These are phyloP conservation scores for Carex parvula DNA, from an alignment of 176 grass and related monocot species.

Conservation along the genomic window DNA sequence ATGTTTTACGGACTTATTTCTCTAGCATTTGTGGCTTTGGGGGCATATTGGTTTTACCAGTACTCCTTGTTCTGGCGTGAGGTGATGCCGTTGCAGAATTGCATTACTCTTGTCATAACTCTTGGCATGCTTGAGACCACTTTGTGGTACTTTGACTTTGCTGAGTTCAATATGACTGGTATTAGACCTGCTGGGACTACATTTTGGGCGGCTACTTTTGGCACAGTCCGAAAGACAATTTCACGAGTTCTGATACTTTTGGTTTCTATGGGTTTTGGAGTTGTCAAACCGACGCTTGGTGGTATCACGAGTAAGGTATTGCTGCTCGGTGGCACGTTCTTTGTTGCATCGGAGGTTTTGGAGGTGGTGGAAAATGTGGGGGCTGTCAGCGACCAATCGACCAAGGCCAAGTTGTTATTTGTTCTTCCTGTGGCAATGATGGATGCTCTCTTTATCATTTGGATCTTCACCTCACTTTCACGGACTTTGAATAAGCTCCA, in stretches of 20 bases:
- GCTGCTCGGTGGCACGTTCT: slow-evolving; percentile 45
- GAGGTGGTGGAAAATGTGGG: slow-evolving; percentile 66
- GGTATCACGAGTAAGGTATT: slow-evolving; percentile 44
- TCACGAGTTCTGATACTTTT: slow-evolving; percentile 56
- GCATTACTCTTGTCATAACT: slow-evolving; percentile 56
- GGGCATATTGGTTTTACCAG: slow-evolving; percentile 55
- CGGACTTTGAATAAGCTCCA: slow-evolving; percentile 60
- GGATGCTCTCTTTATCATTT: slow-evolving; percentile 65
- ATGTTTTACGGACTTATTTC: slow-evolving; percentile 69
- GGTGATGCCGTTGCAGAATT: slow-evolving; percentile 62
- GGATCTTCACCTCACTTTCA: slow-evolving; percentile 60
- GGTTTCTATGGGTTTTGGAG: slow-evolving; percentile 67
- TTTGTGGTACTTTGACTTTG: slow-evolving; percentile 68
- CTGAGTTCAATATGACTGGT: slow-evolving; percentile 48
- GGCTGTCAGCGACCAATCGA: slow-evolving; percentile 57
- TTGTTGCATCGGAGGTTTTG: slow-evolving; percentile 47
- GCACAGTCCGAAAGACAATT: slow-evolving; percentile 38
- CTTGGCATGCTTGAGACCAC: slow-evolving; percentile 73
- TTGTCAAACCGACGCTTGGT: slow-evolving; percentile 39
- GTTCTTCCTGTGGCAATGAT: slow-evolving; percentile 45
- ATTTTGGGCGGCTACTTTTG: slow-evolving; percentile 61
- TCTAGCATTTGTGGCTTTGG: slow-evolving; percentile 60
- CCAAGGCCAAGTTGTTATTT: slow-evolving; percentile 45
- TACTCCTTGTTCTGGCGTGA: slow-evolving; percentile 59
- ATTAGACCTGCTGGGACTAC: slow-evolving; percentile 58